Evolutionary conservation across 2,329 filamentous ascomycete species (phyloP), one percentile per base, ranked within the genome.

Genomic region (Podosphaera xanthii): DNA sequence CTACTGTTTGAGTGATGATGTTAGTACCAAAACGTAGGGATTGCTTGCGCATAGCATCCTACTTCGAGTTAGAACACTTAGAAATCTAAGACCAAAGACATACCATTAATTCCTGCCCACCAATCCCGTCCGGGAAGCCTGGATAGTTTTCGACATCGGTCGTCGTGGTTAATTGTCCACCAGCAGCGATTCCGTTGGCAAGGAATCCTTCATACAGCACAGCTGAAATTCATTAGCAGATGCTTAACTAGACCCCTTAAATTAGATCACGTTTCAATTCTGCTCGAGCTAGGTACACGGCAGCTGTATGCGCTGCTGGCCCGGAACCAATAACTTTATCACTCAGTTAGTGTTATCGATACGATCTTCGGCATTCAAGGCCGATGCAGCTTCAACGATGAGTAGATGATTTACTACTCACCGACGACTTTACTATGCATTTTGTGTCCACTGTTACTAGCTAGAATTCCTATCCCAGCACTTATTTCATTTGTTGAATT

Each of bases 131-230:
- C 68, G 87, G 86, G 75, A 97, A 98, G 55, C 92, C 92, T 34
- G 92, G 92, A 74, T 85, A 98, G 79, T 98, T 98, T 77, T 98
- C 92, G 61, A 98, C 83, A 66, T 98, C 94, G 68, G 94, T 97
- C 59, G 92, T 98, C 34, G 94, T 98, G 59, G 94, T 98, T 66
- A 98, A 79, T 77, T 98, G 92, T 60, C 92, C 92, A 66, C 92
- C 92, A 52, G 92, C 88, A 5, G 92, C 92, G 67, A 94, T 94
- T 69, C 91, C 92, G 70, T 96, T 92, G 67, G 92, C 92, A 71
- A 98, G 83, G 79, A 98, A 95, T 66, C 92, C 92, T 75, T 98
- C 92, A 71, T 97, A 98, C 65, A 98, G 78, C 63, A 96, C 86
- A 63, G 92, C 81, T 69, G 10, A 12, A 4, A 22, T 30, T 49